Conservation (phyloP, 139 green algal species). For the Closterium sp. region DNA sequence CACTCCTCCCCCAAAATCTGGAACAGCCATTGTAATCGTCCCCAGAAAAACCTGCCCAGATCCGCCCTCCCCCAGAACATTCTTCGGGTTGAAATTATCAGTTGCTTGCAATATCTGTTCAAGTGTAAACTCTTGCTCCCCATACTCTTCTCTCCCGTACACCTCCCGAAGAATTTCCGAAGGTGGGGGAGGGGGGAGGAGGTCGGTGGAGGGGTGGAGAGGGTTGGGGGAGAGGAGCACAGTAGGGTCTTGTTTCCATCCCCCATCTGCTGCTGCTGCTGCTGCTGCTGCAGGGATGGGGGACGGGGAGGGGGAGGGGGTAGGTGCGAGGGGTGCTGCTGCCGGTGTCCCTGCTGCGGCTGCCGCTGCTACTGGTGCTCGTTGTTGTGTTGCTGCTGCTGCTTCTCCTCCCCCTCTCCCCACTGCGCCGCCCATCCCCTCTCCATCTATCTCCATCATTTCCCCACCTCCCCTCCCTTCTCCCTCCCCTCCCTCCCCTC, state of each 20-base stretch:
- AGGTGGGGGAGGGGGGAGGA: background rate
- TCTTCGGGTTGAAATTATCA: background rate
- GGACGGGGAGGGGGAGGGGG: background rate
- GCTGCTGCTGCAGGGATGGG: background rate
- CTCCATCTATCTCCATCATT: background rate
- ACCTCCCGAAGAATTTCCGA: background rate
- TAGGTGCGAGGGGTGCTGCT: background rate
- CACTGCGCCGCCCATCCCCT: background rate
- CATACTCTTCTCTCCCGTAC: background rate
- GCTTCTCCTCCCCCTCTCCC: background rate
- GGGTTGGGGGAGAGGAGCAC: background rate
- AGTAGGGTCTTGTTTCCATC: background rate
- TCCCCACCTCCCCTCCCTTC: background rate
- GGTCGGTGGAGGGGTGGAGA: background rate
- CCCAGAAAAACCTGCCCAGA: background rate
- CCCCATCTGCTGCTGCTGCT: background rate
- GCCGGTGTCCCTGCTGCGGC: background rate
- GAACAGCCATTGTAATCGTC: background rate
- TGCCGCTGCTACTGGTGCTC: background rate
- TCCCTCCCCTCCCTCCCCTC: background rate
- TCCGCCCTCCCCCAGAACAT: constrained; percentile 1
- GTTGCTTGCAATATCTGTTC: background rate
- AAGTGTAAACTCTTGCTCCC: background rate
- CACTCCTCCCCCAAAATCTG: background rate
- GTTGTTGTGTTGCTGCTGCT: background rate